A percentile compares a stretch with the other conserved stretches of the same genome.
Conservation (phyloP, 768 basidiomycete species). For the Filobasidium floriforme region DNA sequence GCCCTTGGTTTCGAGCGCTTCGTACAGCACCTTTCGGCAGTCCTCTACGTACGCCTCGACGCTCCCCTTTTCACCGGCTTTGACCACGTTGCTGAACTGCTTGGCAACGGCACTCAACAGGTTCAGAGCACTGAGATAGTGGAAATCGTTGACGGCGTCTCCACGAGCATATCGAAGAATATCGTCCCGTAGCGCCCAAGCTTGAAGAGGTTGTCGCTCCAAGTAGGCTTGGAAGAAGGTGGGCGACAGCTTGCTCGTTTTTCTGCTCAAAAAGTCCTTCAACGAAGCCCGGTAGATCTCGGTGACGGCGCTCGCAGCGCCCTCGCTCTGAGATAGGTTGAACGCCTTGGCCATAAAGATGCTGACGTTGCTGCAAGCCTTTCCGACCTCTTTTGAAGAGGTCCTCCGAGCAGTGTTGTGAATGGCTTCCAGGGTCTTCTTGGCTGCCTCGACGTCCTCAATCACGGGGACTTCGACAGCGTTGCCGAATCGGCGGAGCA, state of each 20-base stretch:
- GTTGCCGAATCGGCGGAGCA: slow-evolving; percentile 66
- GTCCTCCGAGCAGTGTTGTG: slow-evolving; percentile 66
- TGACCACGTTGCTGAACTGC: slow-evolving; percentile 49
- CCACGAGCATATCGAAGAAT: slow-evolving; percentile 53
- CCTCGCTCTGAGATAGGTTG: slow-evolving; percentile 11
- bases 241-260: slow-evolving; percentile 65
- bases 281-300: slow-evolving; percentile 61
- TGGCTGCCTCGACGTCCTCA: slow-evolving; percentile 48
- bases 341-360: slow-evolving; percentile 61
- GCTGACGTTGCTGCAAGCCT: slow-evolving; percentile 61
- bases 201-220: slow-evolving; percentile 57
- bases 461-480: slow-evolving; percentile 58
- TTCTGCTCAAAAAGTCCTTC: slow-evolving; percentile 68
- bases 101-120: slow-evolving; percentile 61
- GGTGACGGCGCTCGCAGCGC: slow-evolving; percentile 46
- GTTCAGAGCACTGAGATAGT: slow-evolving; percentile 66
- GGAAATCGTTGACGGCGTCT: slow-evolving; percentile 66
- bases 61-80: slow-evolving; percentile 45
- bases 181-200: slow-evolving; percentile 59
- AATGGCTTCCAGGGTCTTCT: slow-evolving; percentile 55
- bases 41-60: slow-evolving; percentile 52
- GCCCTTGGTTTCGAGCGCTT: slow-evolving; percentile 40
- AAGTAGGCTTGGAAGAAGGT: slow-evolving; percentile 73
- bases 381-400: slow-evolving; percentile 57
- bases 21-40: slow-evolving; percentile 53